Evolutionary conservation across 352 stramenopile genomes (phyloP).

Genomic region (Globisporangium orthogonon): DNA sequence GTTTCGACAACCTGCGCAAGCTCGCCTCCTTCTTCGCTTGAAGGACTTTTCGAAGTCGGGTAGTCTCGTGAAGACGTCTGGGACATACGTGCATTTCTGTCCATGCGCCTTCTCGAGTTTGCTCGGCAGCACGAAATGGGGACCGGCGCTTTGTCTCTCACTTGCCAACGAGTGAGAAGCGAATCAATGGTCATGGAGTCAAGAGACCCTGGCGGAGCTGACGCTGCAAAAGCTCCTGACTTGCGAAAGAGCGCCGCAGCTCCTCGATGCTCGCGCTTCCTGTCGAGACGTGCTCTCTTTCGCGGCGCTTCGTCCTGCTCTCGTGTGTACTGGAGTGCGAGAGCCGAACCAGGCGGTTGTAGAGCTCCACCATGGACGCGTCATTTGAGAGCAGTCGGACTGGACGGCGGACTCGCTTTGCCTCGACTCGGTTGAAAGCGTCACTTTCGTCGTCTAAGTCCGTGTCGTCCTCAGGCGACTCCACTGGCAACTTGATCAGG

Average conservation of each 20-base stretch:
- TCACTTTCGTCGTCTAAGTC: constrained; percentile 6
- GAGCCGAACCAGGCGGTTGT: constrained; percentile 14
- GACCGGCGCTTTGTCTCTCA: neutral
- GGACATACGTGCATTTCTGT: too few species aligned
- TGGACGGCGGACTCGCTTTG: constrained; percentile 8
- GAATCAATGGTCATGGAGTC: neutral
- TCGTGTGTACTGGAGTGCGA: constrained; percentile 6
- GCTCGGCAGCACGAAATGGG: too few species aligned
- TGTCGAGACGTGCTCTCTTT: neutral
- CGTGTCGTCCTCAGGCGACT: constrained; percentile 1
- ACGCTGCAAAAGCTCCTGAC: constrained; percentile 7
- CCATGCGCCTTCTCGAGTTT: too few species aligned
- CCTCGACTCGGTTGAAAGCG: constrained; percentile 1
- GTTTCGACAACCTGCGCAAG: too few species aligned
- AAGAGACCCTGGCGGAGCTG: constrained; percentile 11
- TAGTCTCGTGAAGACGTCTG: too few species aligned
- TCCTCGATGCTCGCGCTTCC: constrained; percentile 4
- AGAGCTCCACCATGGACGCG: constrained; percentile 12
- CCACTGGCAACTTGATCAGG: constrained; percentile 13
- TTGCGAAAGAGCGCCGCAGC: constrained; percentile 12
- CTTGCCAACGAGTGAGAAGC: constrained; percentile 9
- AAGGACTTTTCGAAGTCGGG: too few species aligned
- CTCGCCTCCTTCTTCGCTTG: too few species aligned
- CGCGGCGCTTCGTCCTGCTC: neutral
- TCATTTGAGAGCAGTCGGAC: constrained; percentile 10